These are phyloP conservation scores for Silybum marianum DNA, from an alignment of 129 eudicot species.

Conservation along the genomic window DNA sequence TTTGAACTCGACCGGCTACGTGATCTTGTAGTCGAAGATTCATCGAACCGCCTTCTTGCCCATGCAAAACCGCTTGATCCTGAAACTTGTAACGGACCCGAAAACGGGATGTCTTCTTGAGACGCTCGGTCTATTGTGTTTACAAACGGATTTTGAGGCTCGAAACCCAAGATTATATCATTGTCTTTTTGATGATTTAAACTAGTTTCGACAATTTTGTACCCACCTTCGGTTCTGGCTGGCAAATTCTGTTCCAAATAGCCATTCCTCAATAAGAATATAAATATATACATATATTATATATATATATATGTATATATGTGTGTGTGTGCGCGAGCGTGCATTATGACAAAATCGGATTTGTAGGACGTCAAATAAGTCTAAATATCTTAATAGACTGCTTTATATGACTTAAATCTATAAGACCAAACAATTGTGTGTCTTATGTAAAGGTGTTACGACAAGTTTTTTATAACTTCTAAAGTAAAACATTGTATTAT, in stretches of 20 bases:
- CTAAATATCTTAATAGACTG: not conserved
- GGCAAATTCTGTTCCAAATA: constrained; percentile 58
- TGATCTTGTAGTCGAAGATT: constrained; percentile 61
- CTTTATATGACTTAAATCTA: not conserved
- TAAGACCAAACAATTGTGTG: not conserved
- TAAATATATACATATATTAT: not conserved
- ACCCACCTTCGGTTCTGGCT: constrained; percentile 37
- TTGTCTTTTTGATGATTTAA: constrained; percentile 34
- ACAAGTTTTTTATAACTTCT: not conserved
- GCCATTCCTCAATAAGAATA: constrained; percentile 13
- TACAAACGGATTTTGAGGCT: constrained; percentile 47
- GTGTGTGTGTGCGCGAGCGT: not conserved
- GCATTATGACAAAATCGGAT: not conserved
- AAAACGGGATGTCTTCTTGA: constrained; percentile 67
- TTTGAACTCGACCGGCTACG: constrained; percentile 81
- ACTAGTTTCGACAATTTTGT: constrained; percentile 45
- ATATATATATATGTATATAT: not conserved
- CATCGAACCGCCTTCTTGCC: constrained; percentile 78
- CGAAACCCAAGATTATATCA: constrained; percentile 51
- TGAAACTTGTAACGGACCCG: constrained; percentile 84
- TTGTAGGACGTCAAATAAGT: not conserved
- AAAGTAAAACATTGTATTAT: no score
- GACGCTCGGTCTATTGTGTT: constrained; percentile 54
- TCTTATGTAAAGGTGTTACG: not conserved
- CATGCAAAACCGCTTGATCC: constrained; percentile 98